Percentiles rank a stretch among this genome's conserved stretches.
These are phyloP conservation scores for Ehretia macrophylla DNA, from an alignment of 257 asterid genomes.

Conservation along the genomic window DNA sequence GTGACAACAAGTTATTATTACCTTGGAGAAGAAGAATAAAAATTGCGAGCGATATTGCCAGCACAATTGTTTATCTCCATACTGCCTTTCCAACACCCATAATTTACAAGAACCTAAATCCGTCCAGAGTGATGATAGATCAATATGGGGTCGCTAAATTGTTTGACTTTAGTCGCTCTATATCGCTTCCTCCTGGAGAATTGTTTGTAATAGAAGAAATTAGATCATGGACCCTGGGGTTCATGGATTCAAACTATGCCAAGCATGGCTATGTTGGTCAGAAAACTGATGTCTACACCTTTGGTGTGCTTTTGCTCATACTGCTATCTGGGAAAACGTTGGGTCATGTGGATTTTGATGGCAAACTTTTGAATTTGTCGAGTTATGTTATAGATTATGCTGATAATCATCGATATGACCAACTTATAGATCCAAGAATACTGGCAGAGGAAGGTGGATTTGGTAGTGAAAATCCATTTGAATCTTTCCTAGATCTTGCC, in stretches of 20 bases:
- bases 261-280: background rate
- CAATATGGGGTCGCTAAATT: conserved; percentile 13
- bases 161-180: conserved; percentile 5
- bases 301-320: conserved; percentile 7
- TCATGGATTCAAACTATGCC: background rate
- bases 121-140: conserved; percentile 12
- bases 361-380: background rate
- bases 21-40: conserved; percentile 14
- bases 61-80: conserved; percentile 14
- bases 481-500: too few relatives aligned
- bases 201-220: conserved; percentile 10
- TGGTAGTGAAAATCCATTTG: too few relatives aligned
- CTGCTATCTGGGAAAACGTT: conserved; percentile 3
- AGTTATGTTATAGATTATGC: background rate
- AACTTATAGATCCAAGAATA: background rate
- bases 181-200: conserved; percentile 17
- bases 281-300: conserved; percentile 8
- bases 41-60: conserved; percentile 17
- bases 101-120: conserved; percentile 5
- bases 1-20: background rate
- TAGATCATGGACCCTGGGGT: conserved; percentile 5
- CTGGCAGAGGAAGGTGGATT: too few relatives aligned
- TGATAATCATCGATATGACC: background rate
- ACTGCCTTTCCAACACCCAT: conserved; percentile 16
- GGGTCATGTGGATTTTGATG: background rate